phyloP scores from a whole-genome alignment of 805 yeast genomes.

The Starmerella potacharoeniae region DNA sequence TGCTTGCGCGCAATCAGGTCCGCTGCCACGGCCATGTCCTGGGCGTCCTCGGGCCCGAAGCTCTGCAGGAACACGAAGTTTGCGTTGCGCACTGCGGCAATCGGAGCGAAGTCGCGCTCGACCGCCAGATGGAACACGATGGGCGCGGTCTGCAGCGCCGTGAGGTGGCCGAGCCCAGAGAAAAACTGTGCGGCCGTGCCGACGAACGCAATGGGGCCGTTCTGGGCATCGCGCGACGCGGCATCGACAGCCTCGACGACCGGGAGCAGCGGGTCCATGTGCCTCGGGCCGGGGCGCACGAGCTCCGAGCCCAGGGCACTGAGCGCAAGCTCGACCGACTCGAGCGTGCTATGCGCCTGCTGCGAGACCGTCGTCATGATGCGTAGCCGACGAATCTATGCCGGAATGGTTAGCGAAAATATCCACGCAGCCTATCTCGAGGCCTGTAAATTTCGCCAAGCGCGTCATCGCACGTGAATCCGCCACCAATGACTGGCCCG shows the following conservation, averaged over 20 bases:
- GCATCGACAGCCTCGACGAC: constrained; percentile 14
- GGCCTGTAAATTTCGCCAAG: neutral
- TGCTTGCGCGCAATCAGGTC: constrained; percentile 42
- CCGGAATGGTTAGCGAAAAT: neutral
- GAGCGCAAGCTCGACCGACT: constrained; percentile 15
- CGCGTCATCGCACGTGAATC: constrained; percentile 6
- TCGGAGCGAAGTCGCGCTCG: constrained; percentile 49
- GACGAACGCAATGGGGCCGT: constrained; percentile 13
- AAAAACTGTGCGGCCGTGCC: constrained; percentile 17
- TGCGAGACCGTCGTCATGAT: constrained; percentile 2
- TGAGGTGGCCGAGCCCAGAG: constrained; percentile 19
- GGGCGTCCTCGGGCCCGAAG: constrained; percentile 43
- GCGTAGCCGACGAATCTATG: neutral
- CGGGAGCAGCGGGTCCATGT: constrained; percentile 15
- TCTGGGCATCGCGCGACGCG: neutral
- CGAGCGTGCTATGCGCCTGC: constrained; percentile 11
- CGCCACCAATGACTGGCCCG: constrained; percentile 1
- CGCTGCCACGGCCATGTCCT: constrained; percentile 46
- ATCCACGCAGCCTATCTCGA: neutral
- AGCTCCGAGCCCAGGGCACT: constrained; percentile 14
- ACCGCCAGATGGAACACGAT: constrained; percentile 22
- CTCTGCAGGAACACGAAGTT: constrained; percentile 57
- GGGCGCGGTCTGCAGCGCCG: constrained; percentile 11
- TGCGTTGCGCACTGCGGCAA: constrained; percentile 64
- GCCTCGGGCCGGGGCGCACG: constrained; percentile 5